These are phyloP conservation scores for Hygrophila difformis DNA, from an alignment of 257 asterid genomes.

Conservation along the genomic window DNA sequence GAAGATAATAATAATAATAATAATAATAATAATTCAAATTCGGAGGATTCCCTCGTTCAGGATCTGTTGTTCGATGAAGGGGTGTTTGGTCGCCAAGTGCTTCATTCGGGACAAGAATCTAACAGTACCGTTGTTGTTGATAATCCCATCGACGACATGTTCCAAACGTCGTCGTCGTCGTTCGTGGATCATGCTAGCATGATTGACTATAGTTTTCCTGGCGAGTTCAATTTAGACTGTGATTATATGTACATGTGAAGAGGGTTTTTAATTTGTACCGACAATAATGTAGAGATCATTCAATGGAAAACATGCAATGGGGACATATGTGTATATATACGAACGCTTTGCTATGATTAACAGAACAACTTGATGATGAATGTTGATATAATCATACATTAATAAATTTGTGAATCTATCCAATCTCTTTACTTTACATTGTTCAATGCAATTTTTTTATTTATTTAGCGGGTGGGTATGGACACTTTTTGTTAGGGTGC, in stretches of 20 bases:
- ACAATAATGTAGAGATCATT: no score
- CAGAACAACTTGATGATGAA: no score
- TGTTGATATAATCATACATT: no score
- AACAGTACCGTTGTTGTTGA: no score
- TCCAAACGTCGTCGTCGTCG: slow-evolving; percentile 26
- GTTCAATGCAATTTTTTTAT: no score
- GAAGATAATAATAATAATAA: background rate
- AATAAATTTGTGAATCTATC: no score
- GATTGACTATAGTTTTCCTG: slow-evolving; percentile 32
- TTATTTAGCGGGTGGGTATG: no score
- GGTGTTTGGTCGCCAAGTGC: slow-evolving; percentile 5
- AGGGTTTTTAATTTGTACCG: slow-evolving; percentile 11
- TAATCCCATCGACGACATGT: slow-evolving; percentile 30
- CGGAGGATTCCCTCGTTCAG: slow-evolving; percentile 27
- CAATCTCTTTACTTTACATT: no score
- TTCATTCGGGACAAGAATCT: slow-evolving; percentile 15
- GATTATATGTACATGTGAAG: slow-evolving; percentile 30
- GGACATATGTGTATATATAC: no score
- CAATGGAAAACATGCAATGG: background rate
- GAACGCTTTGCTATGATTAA: no score
- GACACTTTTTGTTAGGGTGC: no score
- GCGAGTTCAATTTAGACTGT: slow-evolving; percentile 27
- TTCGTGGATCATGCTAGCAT: slow-evolving; percentile 39
- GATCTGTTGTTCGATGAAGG: slow-evolving; percentile 23
- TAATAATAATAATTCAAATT: slow-evolving; percentile 15